Evolutionary conservation across 1,284 basidiomycete species (phyloP).

Genomic region (Ceratobasidium sp.): DNA sequence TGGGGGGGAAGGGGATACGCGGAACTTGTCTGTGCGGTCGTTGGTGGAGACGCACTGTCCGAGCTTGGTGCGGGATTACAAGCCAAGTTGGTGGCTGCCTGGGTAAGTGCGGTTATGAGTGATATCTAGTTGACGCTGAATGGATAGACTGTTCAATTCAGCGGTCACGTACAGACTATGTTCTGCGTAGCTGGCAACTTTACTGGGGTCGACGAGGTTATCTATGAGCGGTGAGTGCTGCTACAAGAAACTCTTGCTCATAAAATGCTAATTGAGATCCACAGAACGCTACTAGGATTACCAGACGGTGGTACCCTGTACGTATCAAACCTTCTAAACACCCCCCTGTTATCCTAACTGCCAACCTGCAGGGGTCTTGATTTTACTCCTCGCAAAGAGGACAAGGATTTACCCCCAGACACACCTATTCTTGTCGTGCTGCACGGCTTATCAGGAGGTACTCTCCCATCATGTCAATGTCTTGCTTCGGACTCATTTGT

Average conservation of each 20-base stretch:
- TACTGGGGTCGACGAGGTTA: conserved; percentile 76
- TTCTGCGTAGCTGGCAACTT: conserved; percentile 68
- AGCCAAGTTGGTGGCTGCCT: conserved; percentile 59
- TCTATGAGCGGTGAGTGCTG: conserved; percentile 73
- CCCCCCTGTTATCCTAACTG: conserved; percentile 10
- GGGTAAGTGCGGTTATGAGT: conserved; percentile 37
- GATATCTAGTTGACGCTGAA: neutral
- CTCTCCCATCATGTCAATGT: conserved; percentile 43
- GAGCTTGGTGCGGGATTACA: conserved; percentile 57
- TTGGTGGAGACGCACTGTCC: conserved; percentile 50
- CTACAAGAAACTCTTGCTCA: too few relatives aligned
- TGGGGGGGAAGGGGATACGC: neutral
- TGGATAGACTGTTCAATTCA: conserved; percentile 43
- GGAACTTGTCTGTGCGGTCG: conserved; percentile 38
- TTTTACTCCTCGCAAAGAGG: conserved; percentile 73
- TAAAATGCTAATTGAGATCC: conserved; percentile 45
- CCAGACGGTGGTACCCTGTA: conserved; percentile 81
- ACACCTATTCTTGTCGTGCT: conserved; percentile 87
- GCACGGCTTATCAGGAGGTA: conserved; percentile 91
- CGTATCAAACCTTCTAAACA: conserved; percentile 53
- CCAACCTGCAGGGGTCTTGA: conserved; percentile 72
- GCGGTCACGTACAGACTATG: conserved; percentile 62
- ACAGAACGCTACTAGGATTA: conserved; percentile 70
- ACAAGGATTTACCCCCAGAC: conserved; percentile 66
- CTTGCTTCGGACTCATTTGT: neutral